Conservation (phyloP, 1,284 basidiomycete genomes). For the Clitocybe nebularis region DNA sequence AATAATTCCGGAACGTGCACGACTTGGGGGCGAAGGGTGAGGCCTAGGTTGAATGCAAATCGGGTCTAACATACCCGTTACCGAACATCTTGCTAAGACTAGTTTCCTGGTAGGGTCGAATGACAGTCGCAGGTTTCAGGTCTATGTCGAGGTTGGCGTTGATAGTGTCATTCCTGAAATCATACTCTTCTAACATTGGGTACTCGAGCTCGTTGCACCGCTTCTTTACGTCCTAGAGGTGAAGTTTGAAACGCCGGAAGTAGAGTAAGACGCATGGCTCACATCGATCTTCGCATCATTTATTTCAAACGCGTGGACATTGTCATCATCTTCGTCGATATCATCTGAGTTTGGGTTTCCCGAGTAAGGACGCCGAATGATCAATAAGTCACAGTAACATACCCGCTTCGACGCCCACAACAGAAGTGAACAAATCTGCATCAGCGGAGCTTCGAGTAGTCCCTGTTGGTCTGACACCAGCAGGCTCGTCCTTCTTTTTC, state of each 20-base stretch:
- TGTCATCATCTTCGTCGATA: conserved; percentile 94
- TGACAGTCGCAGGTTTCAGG: conserved; percentile 92
- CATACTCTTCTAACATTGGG: conserved; percentile 96
- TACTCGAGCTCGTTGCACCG: conserved; percentile 93
- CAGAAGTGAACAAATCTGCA: conserved; percentile 81
- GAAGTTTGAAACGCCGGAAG: conserved; percentile 4
- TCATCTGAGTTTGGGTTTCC: conserved; percentile 64
- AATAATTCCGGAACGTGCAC: conserved; percentile 96
- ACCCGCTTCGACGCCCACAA: conserved; percentile 90
- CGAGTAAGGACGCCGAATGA: conserved; percentile 9
- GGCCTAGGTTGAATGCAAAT: conserved; percentile 5
- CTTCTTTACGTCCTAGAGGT: conserved; percentile 79
- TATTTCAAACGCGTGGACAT: conserved; percentile 94
- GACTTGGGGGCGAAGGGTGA: conserved; percentile 42
- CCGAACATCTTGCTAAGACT: conserved; percentile 98
- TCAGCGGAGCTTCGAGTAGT: conserved; percentile 43
- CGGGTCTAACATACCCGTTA: conserved; percentile 65
- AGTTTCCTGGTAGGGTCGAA: conserved; percentile 96
- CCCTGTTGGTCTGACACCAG: conserved; percentile 33
- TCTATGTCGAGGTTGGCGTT: conserved; percentile 97
- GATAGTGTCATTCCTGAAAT: conserved; percentile 92
- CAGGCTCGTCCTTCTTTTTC: conserved; percentile 56
- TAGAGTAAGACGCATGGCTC: conserved; percentile 20
- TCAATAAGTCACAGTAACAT: conserved; percentile 21
- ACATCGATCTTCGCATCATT: conserved; percentile 89